Evolutionary conservation across 179 eudicot species (phyloP).

Genomic region (Beta lomatogona): DNA sequence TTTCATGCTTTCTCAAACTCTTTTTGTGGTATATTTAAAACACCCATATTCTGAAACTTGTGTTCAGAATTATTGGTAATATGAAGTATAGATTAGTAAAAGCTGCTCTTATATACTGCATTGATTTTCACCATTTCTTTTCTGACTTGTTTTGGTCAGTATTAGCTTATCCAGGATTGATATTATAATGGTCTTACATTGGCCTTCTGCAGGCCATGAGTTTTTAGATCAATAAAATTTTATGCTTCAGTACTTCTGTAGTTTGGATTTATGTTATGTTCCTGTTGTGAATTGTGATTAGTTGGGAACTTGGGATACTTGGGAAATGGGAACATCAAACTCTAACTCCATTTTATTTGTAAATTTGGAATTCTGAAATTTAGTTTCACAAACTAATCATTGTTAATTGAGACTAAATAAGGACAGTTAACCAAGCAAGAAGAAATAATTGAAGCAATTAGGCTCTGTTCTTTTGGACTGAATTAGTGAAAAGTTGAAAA

Average conservation of each 20-base stretch:
- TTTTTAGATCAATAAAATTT: conserved; percentile 21
- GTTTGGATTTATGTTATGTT: neutral
- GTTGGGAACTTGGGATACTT: too few species aligned
- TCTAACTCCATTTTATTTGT: too few species aligned
- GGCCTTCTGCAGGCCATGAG: conserved; percentile 8
- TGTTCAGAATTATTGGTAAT: conserved; percentile 9
- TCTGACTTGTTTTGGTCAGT: conserved; percentile 8
- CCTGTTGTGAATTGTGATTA: neutral
- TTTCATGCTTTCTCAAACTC: neutral
- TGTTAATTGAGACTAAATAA: too few species aligned
- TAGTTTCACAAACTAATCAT: too few species aligned
- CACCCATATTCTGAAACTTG: conserved; percentile 8
- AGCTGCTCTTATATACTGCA: neutral
- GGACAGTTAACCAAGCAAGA: too few species aligned
- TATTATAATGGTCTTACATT: neutral
- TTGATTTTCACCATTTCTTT: neutral
- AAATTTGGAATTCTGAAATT: too few species aligned
- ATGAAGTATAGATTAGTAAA: conserved; percentile 1
- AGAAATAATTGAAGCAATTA: too few species aligned
- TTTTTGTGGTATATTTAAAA: neutral
- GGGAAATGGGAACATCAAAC: too few species aligned
- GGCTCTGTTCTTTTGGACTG: too few species aligned
- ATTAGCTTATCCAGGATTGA: neutral
- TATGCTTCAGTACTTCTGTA: neutral
- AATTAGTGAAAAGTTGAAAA: too few species aligned